phyloP scores from a whole-genome alignment of 2,329 filamentous ascomycete genomes.

The Escovopsis sp. region DNA sequence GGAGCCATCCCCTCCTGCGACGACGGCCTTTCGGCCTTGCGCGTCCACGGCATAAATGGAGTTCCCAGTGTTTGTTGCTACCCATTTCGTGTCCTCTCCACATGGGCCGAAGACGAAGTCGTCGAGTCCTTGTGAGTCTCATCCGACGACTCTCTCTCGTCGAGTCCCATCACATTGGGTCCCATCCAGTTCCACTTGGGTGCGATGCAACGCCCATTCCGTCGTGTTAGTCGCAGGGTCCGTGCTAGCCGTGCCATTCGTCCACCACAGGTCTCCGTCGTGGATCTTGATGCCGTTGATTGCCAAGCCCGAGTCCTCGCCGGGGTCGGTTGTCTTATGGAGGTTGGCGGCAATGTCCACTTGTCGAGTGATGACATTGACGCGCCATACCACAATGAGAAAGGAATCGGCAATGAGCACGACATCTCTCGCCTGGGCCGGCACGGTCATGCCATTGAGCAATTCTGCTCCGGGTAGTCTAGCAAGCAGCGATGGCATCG shows the following conservation, averaged over 20 bases:
- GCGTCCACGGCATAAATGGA: neutral
- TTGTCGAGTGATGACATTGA: neutral
- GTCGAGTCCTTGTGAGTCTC: neutral
- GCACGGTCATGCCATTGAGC: constrained; percentile 1
- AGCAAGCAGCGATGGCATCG: neutral
- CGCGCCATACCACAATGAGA: constrained; percentile 1
- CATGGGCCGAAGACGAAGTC: neutral
- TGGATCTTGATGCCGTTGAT: constrained; percentile 3
- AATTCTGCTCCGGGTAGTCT: neutral
- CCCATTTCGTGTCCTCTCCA: neutral
- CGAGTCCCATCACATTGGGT: neutral
- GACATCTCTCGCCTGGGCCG: neutral
- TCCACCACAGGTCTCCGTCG: constrained; percentile 1
- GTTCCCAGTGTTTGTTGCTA: neutral
- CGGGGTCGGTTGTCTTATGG: neutral
- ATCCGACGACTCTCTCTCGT: neutral
- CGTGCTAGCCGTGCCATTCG: neutral
- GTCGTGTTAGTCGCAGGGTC: neutral
- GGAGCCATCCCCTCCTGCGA: neutral
- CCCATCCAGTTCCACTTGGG: neutral
- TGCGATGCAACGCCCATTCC: neutral
- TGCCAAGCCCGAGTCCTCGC: neutral
- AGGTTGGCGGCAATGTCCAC: neutral
- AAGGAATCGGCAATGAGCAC: constrained; percentile 3
- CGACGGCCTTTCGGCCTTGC: neutral